These are phyloP conservation scores for Microcyclospora tardicrescens DNA, from an alignment of 2,329 filamentous ascomycete genomes.

Conservation along the genomic window DNA sequence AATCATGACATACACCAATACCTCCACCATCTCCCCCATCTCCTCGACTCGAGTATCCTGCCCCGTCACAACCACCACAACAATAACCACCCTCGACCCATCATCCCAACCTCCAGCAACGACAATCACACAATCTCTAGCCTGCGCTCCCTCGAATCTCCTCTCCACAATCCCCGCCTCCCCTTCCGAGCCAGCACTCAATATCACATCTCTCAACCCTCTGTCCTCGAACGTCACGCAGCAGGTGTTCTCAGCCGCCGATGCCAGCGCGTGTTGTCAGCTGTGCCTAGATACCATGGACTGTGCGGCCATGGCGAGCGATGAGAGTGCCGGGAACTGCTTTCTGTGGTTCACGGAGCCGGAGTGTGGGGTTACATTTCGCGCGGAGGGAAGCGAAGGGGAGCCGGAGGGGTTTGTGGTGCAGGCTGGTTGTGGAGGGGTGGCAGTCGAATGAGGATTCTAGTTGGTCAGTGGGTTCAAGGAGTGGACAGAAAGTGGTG, in stretches of 20 bases:
- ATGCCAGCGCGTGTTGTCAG: constrained; percentile 17
- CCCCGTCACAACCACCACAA: constrained; percentile 1
- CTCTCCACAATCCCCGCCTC: constrained; percentile 11
- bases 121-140: constrained; percentile 14
- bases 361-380: no score
- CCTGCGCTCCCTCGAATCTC: constrained; percentile 18
- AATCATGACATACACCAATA: constrained; percentile 4
- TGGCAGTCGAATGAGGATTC: no score
- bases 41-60: no score
- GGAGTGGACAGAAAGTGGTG: no score
- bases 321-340: constrained; percentile 15
- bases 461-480: no score
- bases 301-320: constrained; percentile 15
- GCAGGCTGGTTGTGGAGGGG: no score
- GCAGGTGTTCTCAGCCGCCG: constrained; percentile 11
- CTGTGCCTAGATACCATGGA: constrained; percentile 13
- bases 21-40: constrained; percentile 3
- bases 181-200: no score
- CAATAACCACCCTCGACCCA: constrained; percentile 11
- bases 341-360: constrained; percentile 14
- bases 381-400: no score
- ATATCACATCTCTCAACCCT: constrained; percentile 13
- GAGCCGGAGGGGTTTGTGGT: no score
- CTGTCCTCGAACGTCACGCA: constrained; percentile 11
- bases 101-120: constrained; percentile 1